Evolutionary conservation across 2,329 filamentous ascomycete species (phyloP).

Genomic region (Blumeriella jaapii): DNA sequence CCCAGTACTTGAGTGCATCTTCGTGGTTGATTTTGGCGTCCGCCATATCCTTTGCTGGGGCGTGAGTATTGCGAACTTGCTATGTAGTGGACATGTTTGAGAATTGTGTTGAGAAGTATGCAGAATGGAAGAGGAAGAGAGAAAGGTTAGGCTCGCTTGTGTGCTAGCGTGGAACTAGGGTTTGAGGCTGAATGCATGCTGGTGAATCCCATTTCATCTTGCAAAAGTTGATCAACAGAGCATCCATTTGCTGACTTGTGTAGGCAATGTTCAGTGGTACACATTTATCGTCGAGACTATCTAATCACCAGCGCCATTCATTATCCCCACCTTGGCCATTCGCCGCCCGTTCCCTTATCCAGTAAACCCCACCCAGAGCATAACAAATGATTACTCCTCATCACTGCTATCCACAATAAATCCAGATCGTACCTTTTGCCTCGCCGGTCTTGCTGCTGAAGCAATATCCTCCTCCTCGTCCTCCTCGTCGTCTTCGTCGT

Average conservation of each 20-base stretch:
- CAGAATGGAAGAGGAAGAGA: background rate
- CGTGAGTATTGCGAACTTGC: no score
- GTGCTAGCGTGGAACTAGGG: background rate
- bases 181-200: background rate
- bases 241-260: background rate
- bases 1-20: constrained; percentile 35
- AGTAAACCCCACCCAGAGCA: constrained; percentile 5
- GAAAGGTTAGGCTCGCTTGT: constrained; percentile 2
- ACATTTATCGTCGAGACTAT: constrained; percentile 1
- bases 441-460: constrained; percentile 24
- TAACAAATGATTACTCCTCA: constrained; percentile 23
- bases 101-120: background rate
- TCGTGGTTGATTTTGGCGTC: constrained; percentile 25
- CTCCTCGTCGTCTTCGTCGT: constrained; percentile 23
- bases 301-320: background rate
- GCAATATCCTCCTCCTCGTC: constrained; percentile 34
- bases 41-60: constrained; percentile 11
- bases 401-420: constrained; percentile 51
- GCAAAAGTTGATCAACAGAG: no score
- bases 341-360: background rate
- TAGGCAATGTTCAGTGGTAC: background rate
- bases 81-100: background rate
- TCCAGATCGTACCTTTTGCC: constrained; percentile 35
- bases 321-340: background rate
- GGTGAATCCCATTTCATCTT: no score